Evolutionary conservation across 2,329 filamentous ascomycete genomes (phyloP), one percentile per base, ranked within the genome.

Genomic region (Hypoxylon sp.): DNA sequence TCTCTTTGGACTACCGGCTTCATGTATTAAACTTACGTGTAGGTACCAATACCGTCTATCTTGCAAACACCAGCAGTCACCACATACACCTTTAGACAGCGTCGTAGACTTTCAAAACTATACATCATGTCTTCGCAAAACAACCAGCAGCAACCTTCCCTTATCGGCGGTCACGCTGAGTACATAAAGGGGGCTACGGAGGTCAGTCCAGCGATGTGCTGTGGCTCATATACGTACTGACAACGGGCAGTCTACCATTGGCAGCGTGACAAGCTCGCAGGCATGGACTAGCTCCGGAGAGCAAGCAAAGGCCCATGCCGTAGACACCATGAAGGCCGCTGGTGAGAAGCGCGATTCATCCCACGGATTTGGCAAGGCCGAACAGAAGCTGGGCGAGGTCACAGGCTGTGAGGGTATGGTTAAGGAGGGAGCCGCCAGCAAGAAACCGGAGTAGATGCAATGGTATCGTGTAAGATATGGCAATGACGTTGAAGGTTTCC

Each of bases 351-450:
- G 89, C 21, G 87, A 91, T 70, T 75, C 84, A 2, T 73, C 76
- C 5, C 79, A 85, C 45, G 89, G 89, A 0, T 88, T 84, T 58
- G 90, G 90, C 34, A 87, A 85, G 72, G 82, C 83, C 2, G 90
- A 93, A 75, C 86, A 91, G 80, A 74, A 88, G 50, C 86, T 88
- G 0, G 90, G 90, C 5, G 87, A 85, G 73, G 78, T 85, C 0
- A 84, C 87, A 0, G 90, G 90, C 0, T 92, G 90, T 69, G 87
- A 90, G 76, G 90, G 90, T 0, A 92, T 92, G 90, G 80, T 86
- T 77, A 82, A 84, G 58, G 88, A 91, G 76, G 89, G 88, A 0
- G 81, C 79, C 12, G 82, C 80, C 16, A 89, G 85, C 72, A 78
- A 76, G 58, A 78, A 76, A 66, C 25, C 67, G 7, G 64, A 70